Evolutionary conservation across 306 rosid genomes (phyloP).

Genomic region (Vachellia pachyceras): DNA sequence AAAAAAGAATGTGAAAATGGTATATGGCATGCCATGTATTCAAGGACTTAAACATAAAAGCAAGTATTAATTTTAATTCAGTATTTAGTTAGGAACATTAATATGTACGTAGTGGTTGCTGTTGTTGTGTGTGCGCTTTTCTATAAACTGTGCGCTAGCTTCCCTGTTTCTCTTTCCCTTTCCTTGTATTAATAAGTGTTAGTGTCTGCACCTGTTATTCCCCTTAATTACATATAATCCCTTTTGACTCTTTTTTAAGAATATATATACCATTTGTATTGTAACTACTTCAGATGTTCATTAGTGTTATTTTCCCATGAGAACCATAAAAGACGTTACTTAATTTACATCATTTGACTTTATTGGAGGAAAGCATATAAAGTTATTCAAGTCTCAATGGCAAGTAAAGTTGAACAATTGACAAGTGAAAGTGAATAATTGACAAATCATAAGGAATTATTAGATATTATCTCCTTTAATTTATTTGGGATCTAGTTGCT

Average conservation of each 20-base stretch:
- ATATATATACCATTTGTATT: not conserved
- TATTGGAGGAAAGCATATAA: not conserved
- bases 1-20: not conserved
- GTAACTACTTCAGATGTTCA: not conserved
- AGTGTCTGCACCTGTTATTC: not conserved
- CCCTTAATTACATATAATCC: not conserved
- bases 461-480: too few species aligned
- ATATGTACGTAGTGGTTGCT: slow-evolving; percentile 39
- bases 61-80: not conserved
- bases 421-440: too few species aligned
- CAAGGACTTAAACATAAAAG: slow-evolving; percentile 31
- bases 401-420: too few species aligned
- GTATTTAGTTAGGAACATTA: slow-evolving; percentile 39
- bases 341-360: not conserved
- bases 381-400: not conserved
- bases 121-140: slow-evolving; percentile 31
- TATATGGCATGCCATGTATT: slow-evolving; percentile 32
- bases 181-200: not conserved
- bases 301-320: too few species aligned
- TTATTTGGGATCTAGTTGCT: too few species aligned
- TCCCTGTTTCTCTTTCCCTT: not conserved
- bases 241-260: not conserved
- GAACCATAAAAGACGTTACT: not conserved
- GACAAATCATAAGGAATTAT: too few species aligned
- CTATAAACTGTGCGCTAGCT: slow-evolving; percentile 8